These are phyloP conservation scores for Delonix regia DNA, from an alignment of 306 rosid species.

Conservation along the genomic window DNA sequence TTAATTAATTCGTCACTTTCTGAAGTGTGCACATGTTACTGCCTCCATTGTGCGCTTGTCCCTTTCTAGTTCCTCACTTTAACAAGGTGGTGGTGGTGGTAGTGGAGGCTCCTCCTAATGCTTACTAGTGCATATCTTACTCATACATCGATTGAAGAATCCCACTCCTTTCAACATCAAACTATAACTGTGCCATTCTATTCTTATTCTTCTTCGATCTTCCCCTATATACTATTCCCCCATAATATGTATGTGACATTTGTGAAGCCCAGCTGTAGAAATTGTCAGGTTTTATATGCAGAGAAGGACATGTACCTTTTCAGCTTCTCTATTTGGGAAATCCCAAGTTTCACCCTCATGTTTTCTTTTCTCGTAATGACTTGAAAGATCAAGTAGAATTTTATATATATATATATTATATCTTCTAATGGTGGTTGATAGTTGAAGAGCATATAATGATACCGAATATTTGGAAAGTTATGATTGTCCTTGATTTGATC, in stretches of 20 bases:
- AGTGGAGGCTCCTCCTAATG: constrained; percentile 46
- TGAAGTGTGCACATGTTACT: constrained; percentile 54
- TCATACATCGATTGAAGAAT: constrained; percentile 45
- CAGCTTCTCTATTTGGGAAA: background rate
- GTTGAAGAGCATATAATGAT: constrained; percentile 50
- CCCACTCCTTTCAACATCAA: constrained; percentile 46
- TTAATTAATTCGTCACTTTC: constrained; percentile 53
- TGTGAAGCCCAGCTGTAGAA: background rate
- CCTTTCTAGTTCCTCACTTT: constrained; percentile 44
- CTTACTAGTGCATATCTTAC: constrained; percentile 38
- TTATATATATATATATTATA: background rate
- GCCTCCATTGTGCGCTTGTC: constrained; percentile 60
- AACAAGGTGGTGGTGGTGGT: constrained; percentile 18
- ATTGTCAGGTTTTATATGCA: constrained; percentile 4
- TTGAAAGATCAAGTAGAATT: background rate
- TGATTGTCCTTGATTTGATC: constrained; percentile 47
- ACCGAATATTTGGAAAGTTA: constrained; percentile 49
- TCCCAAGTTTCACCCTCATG: background rate
- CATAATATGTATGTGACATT: background rate
- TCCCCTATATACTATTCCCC: too few relatives aligned
- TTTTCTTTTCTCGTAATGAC: background rate
- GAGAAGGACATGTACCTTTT: constrained; percentile 8
- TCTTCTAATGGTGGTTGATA: constrained; percentile 13
- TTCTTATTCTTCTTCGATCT: background rate
- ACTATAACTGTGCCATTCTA: background rate